Conservation (phyloP, 2,329 filamentous ascomycete genomes). For the Fusarium continuum region DNA sequence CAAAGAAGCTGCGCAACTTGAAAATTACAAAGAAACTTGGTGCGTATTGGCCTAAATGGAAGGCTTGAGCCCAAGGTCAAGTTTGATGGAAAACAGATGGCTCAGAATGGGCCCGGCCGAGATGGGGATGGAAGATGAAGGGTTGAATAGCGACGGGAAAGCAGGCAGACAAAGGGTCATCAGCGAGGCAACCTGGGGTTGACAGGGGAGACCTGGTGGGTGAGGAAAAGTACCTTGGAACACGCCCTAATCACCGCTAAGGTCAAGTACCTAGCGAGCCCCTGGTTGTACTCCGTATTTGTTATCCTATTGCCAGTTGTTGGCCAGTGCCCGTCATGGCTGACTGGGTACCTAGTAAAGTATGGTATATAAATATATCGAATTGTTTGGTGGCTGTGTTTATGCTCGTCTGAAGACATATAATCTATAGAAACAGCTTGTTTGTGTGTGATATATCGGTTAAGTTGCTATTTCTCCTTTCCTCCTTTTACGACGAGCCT, state of each 20-base stretch:
- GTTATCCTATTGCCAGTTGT: neutral
- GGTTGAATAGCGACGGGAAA: constrained; percentile 33
- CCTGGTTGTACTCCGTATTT: neutral
- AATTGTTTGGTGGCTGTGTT: neutral
- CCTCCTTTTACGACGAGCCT: neutral
- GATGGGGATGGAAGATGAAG: constrained; percentile 32
- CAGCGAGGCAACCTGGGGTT: constrained; percentile 31
- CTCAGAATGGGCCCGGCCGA: constrained; percentile 23
- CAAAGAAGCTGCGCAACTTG: constrained; percentile 21
- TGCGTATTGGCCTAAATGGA: constrained; percentile 8
- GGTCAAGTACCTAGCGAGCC: neutral
- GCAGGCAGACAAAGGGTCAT: constrained; percentile 27
- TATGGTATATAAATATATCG: neutral
- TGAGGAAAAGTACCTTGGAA: neutral
- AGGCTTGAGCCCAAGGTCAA: constrained; percentile 31
- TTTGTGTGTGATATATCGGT: neutral
- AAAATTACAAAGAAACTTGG: constrained; percentile 25
- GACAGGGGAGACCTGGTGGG: neutral
- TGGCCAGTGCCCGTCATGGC: neutral
- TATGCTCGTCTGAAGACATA: neutral
- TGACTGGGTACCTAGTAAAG: neutral
- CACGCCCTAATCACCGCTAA: too few species aligned
- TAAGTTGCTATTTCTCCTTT: neutral
- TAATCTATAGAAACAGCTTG: neutral
- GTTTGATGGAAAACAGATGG: constrained; percentile 28